Conservation (phyloP, 106 monocot genomes). For the Phalaenopsis aphrodite region DNA sequence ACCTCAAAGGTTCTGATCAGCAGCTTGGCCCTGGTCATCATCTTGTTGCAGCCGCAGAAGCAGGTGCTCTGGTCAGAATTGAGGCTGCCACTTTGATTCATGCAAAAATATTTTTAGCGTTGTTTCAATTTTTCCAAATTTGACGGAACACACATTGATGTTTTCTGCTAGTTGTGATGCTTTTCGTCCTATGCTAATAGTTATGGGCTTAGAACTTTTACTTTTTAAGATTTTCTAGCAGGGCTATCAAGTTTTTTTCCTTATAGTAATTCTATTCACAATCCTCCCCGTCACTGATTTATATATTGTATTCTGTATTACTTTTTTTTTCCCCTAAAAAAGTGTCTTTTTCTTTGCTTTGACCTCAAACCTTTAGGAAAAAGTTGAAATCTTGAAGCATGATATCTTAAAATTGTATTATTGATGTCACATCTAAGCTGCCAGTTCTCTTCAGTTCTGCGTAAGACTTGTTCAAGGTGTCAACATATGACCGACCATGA, state of each 20-base stretch:
- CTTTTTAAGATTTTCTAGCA: background rate
- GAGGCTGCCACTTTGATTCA: background rate
- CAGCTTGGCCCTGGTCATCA: constrained; percentile 51
- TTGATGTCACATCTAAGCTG: background rate
- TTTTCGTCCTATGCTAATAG: background rate
- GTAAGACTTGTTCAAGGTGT: no score
- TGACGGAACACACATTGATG: background rate
- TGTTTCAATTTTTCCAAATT: background rate
- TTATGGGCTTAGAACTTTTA: background rate
- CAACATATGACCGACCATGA: no score
- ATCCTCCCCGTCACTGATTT: background rate
- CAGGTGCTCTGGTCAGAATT: constrained; percentile 65
- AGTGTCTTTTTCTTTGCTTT: background rate
- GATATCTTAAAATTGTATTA: background rate
- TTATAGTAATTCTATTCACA: background rate
- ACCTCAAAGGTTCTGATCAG: constrained; percentile 25
- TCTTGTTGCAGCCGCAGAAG: constrained; percentile 88
- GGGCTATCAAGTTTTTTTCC: background rate
- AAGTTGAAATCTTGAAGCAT: background rate
- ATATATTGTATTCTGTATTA: background rate
- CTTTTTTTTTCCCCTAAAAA: background rate
- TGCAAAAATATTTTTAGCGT: background rate
- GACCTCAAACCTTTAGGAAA: background rate
- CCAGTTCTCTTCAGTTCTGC: background rate
- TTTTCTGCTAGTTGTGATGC: background rate